These are phyloP conservation scores for Termitomyces eurrhizus DNA, from an alignment of 768 basidiomycete genomes.

Conservation along the genomic window DNA sequence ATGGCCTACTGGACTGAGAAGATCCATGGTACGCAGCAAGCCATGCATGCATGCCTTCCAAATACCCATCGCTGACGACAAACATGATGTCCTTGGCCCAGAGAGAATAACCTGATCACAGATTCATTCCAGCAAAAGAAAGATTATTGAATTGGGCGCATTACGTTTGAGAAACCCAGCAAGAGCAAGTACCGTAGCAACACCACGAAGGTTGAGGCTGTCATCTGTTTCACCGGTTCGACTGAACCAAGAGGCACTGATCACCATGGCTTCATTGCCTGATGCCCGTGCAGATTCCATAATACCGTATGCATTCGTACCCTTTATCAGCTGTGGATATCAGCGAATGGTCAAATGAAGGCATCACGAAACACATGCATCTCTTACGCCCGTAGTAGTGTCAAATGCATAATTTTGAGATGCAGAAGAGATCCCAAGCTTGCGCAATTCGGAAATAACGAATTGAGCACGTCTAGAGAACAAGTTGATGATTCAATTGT, in stretches of 20 bases:
- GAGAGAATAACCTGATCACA: constrained; percentile 63
- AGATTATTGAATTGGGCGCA: constrained; percentile 14
- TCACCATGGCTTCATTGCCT: constrained; percentile 89
- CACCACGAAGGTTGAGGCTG: constrained; percentile 76
- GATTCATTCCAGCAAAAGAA: constrained; percentile 1
- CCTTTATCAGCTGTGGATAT: constrained; percentile 44
- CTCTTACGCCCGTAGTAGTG: constrained; percentile 47
- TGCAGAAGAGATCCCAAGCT: constrained; percentile 67
- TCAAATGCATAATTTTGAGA: constrained; percentile 65
- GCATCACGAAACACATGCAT: background rate
- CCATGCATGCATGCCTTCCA: constrained; percentile 95
- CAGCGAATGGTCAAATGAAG: constrained; percentile 1
- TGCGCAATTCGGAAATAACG: constrained; percentile 61
- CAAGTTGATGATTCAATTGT: constrained; percentile 5
- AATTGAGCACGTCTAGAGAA: constrained; percentile 58
- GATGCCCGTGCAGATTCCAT: constrained; percentile 83
- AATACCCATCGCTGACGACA: constrained; percentile 81
- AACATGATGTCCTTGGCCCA: constrained; percentile 97
- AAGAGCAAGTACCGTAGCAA: constrained; percentile 82
- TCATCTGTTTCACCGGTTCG: constrained; percentile 52
- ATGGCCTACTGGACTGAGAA: constrained; percentile 53
- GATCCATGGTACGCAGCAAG: constrained; percentile 76
- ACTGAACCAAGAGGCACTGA: constrained; percentile 90
- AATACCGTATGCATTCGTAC: constrained; percentile 81
- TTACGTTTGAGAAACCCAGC: constrained; percentile 80